These are phyloP conservation scores for Globisporangium takayamanum DNA, from an alignment of 352 stramenopile genomes.

Conservation along the genomic window DNA sequence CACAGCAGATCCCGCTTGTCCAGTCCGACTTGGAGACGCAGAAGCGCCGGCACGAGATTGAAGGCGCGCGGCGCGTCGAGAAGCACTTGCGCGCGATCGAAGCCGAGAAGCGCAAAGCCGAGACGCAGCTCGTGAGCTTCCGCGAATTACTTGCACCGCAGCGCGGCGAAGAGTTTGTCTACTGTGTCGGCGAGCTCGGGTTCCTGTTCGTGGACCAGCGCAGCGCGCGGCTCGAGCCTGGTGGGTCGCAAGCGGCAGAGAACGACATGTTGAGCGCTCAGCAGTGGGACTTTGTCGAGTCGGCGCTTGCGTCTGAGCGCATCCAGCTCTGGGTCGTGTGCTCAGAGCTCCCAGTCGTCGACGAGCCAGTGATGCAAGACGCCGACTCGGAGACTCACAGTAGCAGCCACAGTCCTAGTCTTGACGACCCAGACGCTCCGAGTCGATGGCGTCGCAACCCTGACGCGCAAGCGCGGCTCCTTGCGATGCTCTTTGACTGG, in stretches of 20 bases:
- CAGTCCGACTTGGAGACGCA: slow-evolving; percentile 40
- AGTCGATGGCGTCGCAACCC: slow-evolving; percentile 32
- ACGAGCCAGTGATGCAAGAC: slow-evolving; percentile 16
- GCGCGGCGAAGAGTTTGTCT: slow-evolving; percentile 56
- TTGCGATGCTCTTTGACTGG: slow-evolving; percentile 63
- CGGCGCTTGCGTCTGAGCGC: slow-evolving; percentile 22
- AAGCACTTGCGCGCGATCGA: slow-evolving; percentile 46
- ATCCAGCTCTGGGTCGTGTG: slow-evolving; percentile 43
- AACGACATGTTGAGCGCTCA: slow-evolving; percentile 47
- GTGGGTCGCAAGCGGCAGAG: slow-evolving; percentile 47
- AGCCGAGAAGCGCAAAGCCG: slow-evolving; percentile 36
- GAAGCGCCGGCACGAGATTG: slow-evolving; percentile 64
- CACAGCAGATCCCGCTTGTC: slow-evolving; percentile 30
- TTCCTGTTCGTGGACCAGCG: slow-evolving; percentile 65
- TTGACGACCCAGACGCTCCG: slow-evolving; percentile 14
- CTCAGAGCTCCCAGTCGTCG: slow-evolving; percentile 40
- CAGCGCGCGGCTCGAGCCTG: slow-evolving; percentile 41
- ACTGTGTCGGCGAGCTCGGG: slow-evolving; percentile 30
- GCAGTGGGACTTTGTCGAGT: slow-evolving; percentile 59
- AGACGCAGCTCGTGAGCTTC: slow-evolving; percentile 53
- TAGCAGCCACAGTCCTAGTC: slow-evolving; percentile 6
- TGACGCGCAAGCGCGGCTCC: slow-evolving; percentile 30
- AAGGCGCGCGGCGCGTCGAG: slow-evolving; percentile 49
- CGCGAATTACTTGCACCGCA: slow-evolving; percentile 51
- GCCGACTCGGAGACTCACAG: not conserved